phyloP scores from a whole-genome alignment of 306 rosid genomes.

The Mimosa pudica region DNA sequence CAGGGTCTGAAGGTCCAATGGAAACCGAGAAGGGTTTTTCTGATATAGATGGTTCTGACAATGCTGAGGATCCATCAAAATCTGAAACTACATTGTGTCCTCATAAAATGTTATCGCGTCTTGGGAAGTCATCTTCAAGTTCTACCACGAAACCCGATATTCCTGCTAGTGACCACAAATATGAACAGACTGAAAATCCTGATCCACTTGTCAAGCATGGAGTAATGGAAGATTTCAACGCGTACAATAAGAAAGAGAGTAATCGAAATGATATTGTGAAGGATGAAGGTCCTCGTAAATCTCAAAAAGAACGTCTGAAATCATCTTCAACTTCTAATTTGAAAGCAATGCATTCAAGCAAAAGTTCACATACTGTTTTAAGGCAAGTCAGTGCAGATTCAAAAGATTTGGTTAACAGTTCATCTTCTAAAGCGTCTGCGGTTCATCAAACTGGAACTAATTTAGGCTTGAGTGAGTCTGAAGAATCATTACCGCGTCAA shows the following conservation, averaged over 20 bases:
- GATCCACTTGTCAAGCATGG: slow-evolving; percentile 53
- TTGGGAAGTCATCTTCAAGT: slow-evolving; percentile 58
- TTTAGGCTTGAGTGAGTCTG: slow-evolving; percentile 52
- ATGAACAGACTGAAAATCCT: slow-evolving; percentile 54
- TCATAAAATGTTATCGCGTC: slow-evolving; percentile 45
- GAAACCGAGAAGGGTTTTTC: slow-evolving; percentile 47
- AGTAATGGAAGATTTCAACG: slow-evolving; percentile 50
- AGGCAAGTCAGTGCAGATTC: slow-evolving; percentile 57
- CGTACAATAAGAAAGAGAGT: slow-evolving; percentile 54
- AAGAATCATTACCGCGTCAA: slow-evolving; percentile 52
- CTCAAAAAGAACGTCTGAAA: slow-evolving; percentile 65
- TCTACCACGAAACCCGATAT: slow-evolving; percentile 52
- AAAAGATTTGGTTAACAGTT: slow-evolving; percentile 53
- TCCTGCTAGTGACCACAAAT: slow-evolving; percentile 44
- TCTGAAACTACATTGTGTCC: slow-evolving; percentile 47
- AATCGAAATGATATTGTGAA: slow-evolving; percentile 45
- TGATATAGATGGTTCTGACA: slow-evolving; percentile 49
- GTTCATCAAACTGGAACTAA: slow-evolving; percentile 46
- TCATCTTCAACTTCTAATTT: slow-evolving; percentile 48
- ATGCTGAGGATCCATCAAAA: slow-evolving; percentile 61
- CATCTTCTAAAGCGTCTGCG: slow-evolving; percentile 56
- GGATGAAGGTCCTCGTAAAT: slow-evolving; percentile 68
- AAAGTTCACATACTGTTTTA: slow-evolving; percentile 61
- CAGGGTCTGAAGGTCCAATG: slow-evolving; percentile 52
- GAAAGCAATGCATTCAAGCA: slow-evolving; percentile 55